Evolutionary conservation across 2,329 filamentous ascomycete species (phyloP).

Genomic region (Coniochaeta pulveracea): DNA sequence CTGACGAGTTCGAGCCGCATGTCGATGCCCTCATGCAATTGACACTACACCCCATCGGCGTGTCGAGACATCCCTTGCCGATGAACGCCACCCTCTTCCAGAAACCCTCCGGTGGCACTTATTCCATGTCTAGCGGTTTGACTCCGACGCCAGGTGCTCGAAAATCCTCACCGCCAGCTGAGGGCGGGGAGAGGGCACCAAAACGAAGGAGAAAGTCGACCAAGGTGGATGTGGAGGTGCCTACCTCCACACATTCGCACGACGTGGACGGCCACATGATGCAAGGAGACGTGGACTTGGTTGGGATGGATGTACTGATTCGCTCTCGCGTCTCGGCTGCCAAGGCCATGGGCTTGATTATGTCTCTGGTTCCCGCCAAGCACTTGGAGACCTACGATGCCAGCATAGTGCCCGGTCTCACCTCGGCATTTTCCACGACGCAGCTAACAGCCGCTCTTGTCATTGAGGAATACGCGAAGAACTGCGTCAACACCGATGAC

Average conservation of each 20-base stretch:
- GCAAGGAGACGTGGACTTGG: conserved; percentile 89
- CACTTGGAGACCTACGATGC: conserved; percentile 54
- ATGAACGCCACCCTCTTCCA: conserved; percentile 88
- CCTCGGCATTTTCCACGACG: conserved; percentile 69
- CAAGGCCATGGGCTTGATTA: conserved; percentile 72
- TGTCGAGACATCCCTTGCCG: conserved; percentile 78
- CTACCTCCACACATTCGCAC: conserved; percentile 58
- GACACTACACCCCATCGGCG: conserved; percentile 82
- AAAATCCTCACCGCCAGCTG: conserved; percentile 37
- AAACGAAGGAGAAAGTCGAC: conserved; percentile 76
- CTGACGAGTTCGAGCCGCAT: conserved; percentile 62
- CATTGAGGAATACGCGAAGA: conserved; percentile 77
- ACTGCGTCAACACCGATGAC: conserved; percentile 30
- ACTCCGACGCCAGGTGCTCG: conserved; percentile 29
- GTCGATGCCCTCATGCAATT: conserved; percentile 74
- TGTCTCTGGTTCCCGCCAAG: conserved; percentile 61
- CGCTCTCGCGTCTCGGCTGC: conserved; percentile 83
- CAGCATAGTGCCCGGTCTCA: conserved; percentile 53
- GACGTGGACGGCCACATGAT: conserved; percentile 98
- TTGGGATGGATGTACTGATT: conserved; percentile 79
- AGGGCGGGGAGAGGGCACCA: conserved; percentile 48
- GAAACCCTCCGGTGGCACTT: conserved; percentile 82
- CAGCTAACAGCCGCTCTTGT: conserved; percentile 76
- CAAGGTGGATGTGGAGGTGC: conserved; percentile 65
- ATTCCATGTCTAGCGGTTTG: conserved; percentile 37